phyloP scores from a whole-genome alignment of 805 yeast species.

The Zygosaccharomyces bisporus region DNA sequence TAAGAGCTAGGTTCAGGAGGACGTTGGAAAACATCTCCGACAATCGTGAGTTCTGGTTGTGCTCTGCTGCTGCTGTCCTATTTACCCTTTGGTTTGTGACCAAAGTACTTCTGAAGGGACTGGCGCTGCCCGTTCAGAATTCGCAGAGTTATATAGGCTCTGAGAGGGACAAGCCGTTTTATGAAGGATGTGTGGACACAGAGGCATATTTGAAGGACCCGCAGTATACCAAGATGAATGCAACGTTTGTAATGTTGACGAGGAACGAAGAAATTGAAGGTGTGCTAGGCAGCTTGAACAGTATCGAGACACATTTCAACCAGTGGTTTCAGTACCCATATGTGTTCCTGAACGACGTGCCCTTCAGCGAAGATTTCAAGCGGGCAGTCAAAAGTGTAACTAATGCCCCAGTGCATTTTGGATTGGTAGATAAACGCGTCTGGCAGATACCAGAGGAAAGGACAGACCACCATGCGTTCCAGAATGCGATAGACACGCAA shows the following conservation, averaged over 20 bases:
- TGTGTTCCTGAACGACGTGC: slow-evolving; percentile 80
- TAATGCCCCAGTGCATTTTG: slow-evolving; percentile 65
- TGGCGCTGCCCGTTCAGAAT: slow-evolving; percentile 5
- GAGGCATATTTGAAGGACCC: slow-evolving; percentile 30
- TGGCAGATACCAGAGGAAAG: slow-evolving; percentile 65
- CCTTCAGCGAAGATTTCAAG: slow-evolving; percentile 64
- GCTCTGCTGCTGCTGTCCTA: neutral
- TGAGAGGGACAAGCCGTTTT: slow-evolving; percentile 45
- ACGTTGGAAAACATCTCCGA: neutral
- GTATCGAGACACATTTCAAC: slow-evolving; percentile 84
- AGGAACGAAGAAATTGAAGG: slow-evolving; percentile 76
- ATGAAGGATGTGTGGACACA: slow-evolving; percentile 54
- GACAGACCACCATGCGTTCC: slow-evolving; percentile 30
- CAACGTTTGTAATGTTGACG: slow-evolving; percentile 80
- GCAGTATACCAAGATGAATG: slow-evolving; percentile 55
- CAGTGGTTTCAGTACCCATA: slow-evolving; percentile 94
- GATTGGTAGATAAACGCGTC: slow-evolving; percentile 49
- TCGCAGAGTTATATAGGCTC: slow-evolving; percentile 21
- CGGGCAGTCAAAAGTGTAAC: slow-evolving; percentile 49
- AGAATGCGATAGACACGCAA: slow-evolving; percentile 62
- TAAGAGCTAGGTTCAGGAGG: slow-evolving; percentile 1
- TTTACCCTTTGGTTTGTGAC: neutral
- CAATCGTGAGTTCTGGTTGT: neutral
- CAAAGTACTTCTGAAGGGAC: slow-evolving; percentile 4
- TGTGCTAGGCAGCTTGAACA: slow-evolving; percentile 66